Conservation (phyloP, 257 asterid species). For the Solanum sitiens region DNA sequence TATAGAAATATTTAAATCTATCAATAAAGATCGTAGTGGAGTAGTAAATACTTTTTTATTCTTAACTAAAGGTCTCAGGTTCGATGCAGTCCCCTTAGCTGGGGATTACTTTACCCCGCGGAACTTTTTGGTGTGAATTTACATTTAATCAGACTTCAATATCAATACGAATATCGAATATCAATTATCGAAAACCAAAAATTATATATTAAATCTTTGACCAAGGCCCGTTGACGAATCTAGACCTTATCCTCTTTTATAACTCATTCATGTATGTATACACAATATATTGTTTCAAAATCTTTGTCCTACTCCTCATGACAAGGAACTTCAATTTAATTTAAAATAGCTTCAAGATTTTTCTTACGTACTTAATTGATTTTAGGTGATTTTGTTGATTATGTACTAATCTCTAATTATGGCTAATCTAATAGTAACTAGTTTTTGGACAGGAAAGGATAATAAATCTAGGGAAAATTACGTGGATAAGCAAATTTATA, state of each 20-base stretch:
- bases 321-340: not conserved
- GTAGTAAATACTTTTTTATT: not conserved
- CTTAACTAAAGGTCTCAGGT: fast-evolving
- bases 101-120: not conserved
- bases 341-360: not conserved
- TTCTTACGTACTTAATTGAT: not conserved
- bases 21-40: too few species aligned
- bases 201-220: not conserved
- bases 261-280: not conserved
- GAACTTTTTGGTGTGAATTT: fast-evolving
- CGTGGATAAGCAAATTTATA: too few species aligned
- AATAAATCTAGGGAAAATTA: not conserved
- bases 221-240: not conserved
- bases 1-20: too few species aligned
- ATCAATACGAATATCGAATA: too few species aligned
- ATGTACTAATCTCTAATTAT: not conserved
- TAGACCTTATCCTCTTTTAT: not conserved
- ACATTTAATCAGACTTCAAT: not conserved
- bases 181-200: too few species aligned
- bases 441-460: not conserved
- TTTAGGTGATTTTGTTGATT: not conserved
- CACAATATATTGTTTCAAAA: not conserved
- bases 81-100: not conserved
- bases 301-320: not conserved
- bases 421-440: not conserved